Percentiles rank a stretch among this genome's conserved stretches.
phyloP scores from a whole-genome alignment of 2,329 filamentous ascomycete genomes.

The Pseudonectria buxi region DNA sequence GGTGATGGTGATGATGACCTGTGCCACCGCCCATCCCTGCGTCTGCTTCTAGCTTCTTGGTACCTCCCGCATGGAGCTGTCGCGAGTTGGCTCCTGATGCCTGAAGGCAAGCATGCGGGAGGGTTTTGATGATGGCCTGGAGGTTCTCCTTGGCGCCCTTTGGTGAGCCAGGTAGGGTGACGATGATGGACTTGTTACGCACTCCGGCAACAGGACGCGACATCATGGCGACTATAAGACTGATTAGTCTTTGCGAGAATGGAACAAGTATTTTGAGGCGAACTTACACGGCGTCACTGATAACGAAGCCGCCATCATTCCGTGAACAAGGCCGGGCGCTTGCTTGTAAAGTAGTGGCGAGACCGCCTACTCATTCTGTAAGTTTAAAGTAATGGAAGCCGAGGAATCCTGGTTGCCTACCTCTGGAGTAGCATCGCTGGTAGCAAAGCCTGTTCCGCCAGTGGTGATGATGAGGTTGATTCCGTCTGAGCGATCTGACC shows the following conservation, averaged over 20 bases:
- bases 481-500: conserved; percentile 59
- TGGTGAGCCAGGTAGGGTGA: conserved; percentile 89
- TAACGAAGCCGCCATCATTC: conserved; percentile 81
- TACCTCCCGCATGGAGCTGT: conserved; percentile 68
- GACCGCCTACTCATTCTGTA: conserved; percentile 54
- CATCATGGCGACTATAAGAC: conserved; percentile 79
- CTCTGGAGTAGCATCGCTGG: conserved; percentile 82
- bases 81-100: conserved; percentile 78
- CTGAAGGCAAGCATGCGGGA: conserved; percentile 92
- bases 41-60: conserved; percentile 77
- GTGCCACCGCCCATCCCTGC: conserved; percentile 52
- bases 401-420: conserved; percentile 36
- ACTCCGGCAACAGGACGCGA: conserved; percentile 87
- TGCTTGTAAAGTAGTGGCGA: conserved; percentile 71
- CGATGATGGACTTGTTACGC: conserved; percentile 70
- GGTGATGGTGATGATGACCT: conserved; percentile 30
- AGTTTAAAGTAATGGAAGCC: not conserved
- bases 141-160: conserved; percentile 95
- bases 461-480: conserved; percentile 80
- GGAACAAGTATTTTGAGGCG: too few relatives aligned
- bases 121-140: conserved; percentile 76
- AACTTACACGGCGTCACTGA: conserved; percentile 80
- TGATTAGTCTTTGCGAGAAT: not conserved
- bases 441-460: conserved; percentile 88
- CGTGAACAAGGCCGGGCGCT: conserved; percentile 87